phyloP scores from a whole-genome alignment of 2,329 filamentous ascomycete genomes.

The Curvularia verruculosa region DNA sequence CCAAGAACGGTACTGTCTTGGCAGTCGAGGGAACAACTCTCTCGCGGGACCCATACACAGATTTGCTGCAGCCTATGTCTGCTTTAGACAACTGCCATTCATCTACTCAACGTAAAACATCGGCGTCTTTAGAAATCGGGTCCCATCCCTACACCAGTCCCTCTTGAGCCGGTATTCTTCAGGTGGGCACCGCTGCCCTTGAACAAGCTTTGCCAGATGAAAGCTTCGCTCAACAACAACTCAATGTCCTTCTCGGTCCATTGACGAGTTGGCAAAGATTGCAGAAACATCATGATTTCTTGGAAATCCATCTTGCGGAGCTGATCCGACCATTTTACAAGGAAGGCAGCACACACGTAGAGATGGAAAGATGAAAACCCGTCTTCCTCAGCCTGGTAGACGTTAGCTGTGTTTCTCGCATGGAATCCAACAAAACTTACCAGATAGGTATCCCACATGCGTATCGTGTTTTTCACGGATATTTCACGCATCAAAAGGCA shows the following conservation, averaged over 20 bases:
- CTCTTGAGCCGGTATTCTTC: conserved; percentile 46
- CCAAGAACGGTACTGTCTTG: background rate
- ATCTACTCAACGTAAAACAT: conserved; percentile 16
- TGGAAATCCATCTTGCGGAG: conserved; percentile 97
- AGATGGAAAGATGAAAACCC: conserved; percentile 98
- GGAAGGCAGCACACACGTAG: conserved; percentile 95
- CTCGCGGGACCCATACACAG: background rate
- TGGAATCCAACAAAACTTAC: conserved; percentile 59
- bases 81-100: conserved; percentile 8
- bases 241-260: conserved; percentile 99
- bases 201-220: conserved; percentile 98
- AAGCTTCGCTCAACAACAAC: conserved; percentile 91
- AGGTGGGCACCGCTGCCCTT: conserved; percentile 93
- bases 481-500: conserved; percentile 98
- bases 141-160: conserved; percentile 47
- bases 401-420: conserved; percentile 18
- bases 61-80: background rate
- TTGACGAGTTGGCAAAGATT: conserved; percentile 86
- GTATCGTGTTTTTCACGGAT: conserved; percentile 92
- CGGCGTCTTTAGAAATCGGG: conserved; percentile 37
- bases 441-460: conserved; percentile 99
- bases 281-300: conserved; percentile 99
- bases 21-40: background rate
- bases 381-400: conserved; percentile 85
- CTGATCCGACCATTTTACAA: conserved; percentile 98